A percentile compares a stretch with the other conserved stretches of the same genome.
phyloP scores from a whole-genome alignment of 2,329 filamentous ascomycete genomes.

The Cryoendolithus antarcticus region DNA sequence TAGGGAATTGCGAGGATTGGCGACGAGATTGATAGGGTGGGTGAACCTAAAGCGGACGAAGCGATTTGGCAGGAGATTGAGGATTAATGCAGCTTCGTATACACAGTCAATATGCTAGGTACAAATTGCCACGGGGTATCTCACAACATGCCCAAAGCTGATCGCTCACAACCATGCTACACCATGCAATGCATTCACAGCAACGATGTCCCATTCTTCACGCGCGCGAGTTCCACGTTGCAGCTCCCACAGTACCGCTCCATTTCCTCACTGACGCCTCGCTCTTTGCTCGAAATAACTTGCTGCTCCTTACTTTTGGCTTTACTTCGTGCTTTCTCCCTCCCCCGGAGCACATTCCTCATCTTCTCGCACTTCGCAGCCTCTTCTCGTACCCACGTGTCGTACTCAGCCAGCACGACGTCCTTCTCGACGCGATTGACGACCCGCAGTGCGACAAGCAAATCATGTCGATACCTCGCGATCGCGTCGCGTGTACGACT shows the following conservation, averaged over 20 bases:
- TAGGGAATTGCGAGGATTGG: no score
- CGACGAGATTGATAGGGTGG: no score
- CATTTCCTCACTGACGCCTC: constrained; percentile 40
- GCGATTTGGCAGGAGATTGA: no score
- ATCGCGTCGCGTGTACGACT: constrained; percentile 72
- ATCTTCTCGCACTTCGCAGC: constrained; percentile 59
- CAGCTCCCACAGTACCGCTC: constrained; percentile 52
- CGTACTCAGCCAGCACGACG: constrained; percentile 78
- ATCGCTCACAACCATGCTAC: no score
- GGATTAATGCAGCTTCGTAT: no score
- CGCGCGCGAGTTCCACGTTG: constrained; percentile 2
- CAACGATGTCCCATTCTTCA: constrained; percentile 2
- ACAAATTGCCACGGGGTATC: no score
- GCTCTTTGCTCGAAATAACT: constrained; percentile 6
- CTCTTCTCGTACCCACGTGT: constrained; percentile 80
- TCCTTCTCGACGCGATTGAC: constrained; percentile 83
- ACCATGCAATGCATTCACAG: constrained; percentile 1
- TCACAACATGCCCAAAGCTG: no score
- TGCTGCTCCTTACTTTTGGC: constrained; percentile 9
- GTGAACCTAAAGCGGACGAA: no score
- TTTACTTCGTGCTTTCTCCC: constrained; percentile 9
- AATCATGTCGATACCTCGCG: constrained; percentile 73
- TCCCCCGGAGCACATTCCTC: constrained; percentile 34
- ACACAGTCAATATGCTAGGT: constrained; percentile 22
- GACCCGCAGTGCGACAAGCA: constrained; percentile 79